Conservation (phyloP, 805 yeast genomes). For the Metschnikowia bowlesiae region DNA sequence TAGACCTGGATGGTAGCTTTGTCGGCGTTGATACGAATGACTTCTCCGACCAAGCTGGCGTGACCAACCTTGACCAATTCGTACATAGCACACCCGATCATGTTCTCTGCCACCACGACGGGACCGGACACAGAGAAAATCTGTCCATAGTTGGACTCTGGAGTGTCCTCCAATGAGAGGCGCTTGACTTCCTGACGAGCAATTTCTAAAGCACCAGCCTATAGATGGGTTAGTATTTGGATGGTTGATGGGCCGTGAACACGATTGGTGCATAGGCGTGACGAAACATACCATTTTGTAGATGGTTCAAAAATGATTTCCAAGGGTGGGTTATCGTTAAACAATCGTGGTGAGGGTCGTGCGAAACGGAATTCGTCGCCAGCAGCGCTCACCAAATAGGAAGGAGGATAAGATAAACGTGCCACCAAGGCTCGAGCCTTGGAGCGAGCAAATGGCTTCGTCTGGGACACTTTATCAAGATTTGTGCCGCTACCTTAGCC, state of each 20-base stretch:
- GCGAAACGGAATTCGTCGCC: slow-evolving; percentile 4
- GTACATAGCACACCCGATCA: slow-evolving; percentile 99
- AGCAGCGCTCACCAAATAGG: slow-evolving; percentile 9
- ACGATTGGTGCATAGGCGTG: background rate
- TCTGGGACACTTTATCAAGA: too few species aligned
- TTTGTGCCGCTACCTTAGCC: too few species aligned
- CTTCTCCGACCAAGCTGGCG: slow-evolving; percentile 95
- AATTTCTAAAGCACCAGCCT: slow-evolving; percentile 97
- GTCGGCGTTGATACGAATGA: slow-evolving; percentile 92
- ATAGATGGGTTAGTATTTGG: slow-evolving; percentile 7
- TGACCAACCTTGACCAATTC: slow-evolving; percentile 98
- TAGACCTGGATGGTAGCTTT: slow-evolving; percentile 98
- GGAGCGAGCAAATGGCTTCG: background rate
- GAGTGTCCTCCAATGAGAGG: slow-evolving; percentile 65
- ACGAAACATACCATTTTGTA: slow-evolving; percentile 10
- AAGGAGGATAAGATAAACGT: slow-evolving; percentile 5
- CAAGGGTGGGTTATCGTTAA: slow-evolving; percentile 3
- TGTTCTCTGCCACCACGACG: slow-evolving; percentile 94
- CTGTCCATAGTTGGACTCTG: slow-evolving; percentile 79
- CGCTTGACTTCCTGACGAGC: slow-evolving; percentile 92
- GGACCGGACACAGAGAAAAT: slow-evolving; percentile 98
- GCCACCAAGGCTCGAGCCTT: background rate
- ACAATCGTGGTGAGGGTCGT: slow-evolving; percentile 6
- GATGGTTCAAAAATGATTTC: background rate
- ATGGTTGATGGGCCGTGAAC: too few species aligned